Base-by-base conservation (phyloP, 1,284 basidiomycete genomes). In the Sparassis latifolia region DNA sequence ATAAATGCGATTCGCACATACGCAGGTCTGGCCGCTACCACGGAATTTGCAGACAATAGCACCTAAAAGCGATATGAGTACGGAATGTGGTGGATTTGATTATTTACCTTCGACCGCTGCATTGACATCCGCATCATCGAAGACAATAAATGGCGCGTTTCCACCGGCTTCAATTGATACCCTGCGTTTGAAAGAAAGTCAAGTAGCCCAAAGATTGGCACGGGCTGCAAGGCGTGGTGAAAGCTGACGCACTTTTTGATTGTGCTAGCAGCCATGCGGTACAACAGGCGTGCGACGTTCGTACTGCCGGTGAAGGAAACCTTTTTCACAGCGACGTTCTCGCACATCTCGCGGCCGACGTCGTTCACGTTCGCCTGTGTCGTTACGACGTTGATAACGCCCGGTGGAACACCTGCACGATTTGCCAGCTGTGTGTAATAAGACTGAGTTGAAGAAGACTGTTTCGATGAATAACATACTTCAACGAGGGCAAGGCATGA, bases 271-370 rank as follows among this genome's bases (percentile, higher is more conserved):
- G 92, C 81, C 75, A 97, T 85, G 10, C 76, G 76, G 64, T 92
- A 92, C 40, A 99, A 75, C 48, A 92, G 68, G 73, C 95, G 98
- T 48, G 94, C 96, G 29, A 99, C 92, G 10, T 82, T 72, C 0
- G 95, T 98, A 20, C 89, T 92, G 3, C 92, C 94, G 2, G 97
- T 99, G 69, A 99, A 99, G 5, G 90, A 89, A 35, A 99, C 80
- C 71, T 98, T 99, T 65, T 79, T 86, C 49, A 96, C 83, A 37
- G 67, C 71, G 55, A 79, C 79, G 66, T 74, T 89, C 65, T 88
- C 81, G 64, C 89, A 89, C 74, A 91, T 77, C 66, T 89, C 86
- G 54, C 85, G 86, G 33, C 91, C 94, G 27, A 96, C 89, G 31
- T 85, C 89, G 30, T 65, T 65, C 43, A 94, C 82, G 61, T 95